Evolutionary conservation across 1,139 yeast species (phyloP).

Genomic region (Meyerozyma guilliermondii): DNA sequence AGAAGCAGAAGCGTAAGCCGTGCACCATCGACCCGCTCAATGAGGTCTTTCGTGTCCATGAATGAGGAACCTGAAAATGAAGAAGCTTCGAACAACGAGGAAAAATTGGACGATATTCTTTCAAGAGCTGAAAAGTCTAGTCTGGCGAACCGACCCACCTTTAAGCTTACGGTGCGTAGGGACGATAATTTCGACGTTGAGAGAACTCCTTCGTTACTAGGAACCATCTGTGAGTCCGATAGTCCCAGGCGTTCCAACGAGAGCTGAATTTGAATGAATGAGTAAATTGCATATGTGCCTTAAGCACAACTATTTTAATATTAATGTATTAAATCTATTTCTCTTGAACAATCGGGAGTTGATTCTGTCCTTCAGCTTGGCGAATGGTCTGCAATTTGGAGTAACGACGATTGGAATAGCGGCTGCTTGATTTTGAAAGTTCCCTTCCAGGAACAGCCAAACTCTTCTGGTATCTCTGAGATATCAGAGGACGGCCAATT

Average conservation of each 20-base stretch:
- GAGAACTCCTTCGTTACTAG: background rate
- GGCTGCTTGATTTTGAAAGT: background rate
- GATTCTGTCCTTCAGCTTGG: too few species aligned
- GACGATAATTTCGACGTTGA: constrained; percentile 6
- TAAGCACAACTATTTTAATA: too few species aligned
- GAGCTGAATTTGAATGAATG: too few species aligned
- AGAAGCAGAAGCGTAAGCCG: constrained; percentile 21
- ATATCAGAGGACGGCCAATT: background rate
- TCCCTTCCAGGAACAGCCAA: background rate
- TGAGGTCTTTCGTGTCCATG: constrained; percentile 22
- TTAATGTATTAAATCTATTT: too few species aligned
- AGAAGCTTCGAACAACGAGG: constrained; percentile 5
- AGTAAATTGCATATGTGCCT: too few species aligned
- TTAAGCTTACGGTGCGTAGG: constrained; percentile 2
- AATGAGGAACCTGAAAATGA: constrained; percentile 18
- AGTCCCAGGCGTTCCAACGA: background rate
- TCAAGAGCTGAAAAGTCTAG: background rate
- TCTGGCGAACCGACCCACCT: constrained; percentile 1
- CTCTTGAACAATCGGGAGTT: too few species aligned
- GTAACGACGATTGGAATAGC: background rate
- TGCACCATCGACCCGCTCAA: constrained; percentile 24
- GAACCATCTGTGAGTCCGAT: background rate
- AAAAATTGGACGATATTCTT: background rate
- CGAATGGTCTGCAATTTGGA: background rate
- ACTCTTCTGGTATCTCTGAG: background rate